Base-by-base conservation (phyloP, 1,284 basidiomycete genomes). In the Cronartium quercuum region DNA sequence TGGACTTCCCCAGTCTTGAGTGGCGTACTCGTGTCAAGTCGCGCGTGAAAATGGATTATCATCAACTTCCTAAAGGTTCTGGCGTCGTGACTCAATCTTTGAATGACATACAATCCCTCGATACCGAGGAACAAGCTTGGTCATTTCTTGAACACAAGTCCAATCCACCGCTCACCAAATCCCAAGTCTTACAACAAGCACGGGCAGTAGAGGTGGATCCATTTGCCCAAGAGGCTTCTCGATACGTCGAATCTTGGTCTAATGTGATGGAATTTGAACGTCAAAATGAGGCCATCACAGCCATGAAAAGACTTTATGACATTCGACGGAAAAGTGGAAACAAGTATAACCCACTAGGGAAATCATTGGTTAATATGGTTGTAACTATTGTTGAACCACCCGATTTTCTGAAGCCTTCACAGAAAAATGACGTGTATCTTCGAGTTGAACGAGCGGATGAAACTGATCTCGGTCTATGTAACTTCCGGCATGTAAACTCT, bases 191-290 rank as follows among this genome's bases (percentile, higher is more conserved):
- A 9, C 24, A 21, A 18, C 47, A 51, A 21, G 47, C 47, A 18
- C 47, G 47, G 18, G 6, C 47, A 15, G 47, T 51, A 6, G 47
- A 51, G 47, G 24, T 6, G 24, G 58, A 61, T 29, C 58, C 58
- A 34, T 61, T 29, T 61, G 58, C 21, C 13, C 34, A 29, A 29
- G 24, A 29, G 15, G 58, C 58, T 13, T n/a, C 21, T 29, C 24
- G 24, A n/a, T 61, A 61, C 58, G 15, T 61, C 21, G 34, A 61
- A 5, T 61, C 58, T n/a, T 61, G 58, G 58, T 29, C 21, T 13
- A 61, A 61, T 13, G 58, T 61, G 24, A 37, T 61, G 21, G 58
- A 61, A 9, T 13, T 61, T 15, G 58, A 61, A 61, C 58, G 58
- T 13, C 21, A 24, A 61, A 24, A 61, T 61, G 24, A 61, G 6